phyloP scores from a whole-genome alignment of 148 eudicot species.

The Fagopyrum tataricum region DNA sequence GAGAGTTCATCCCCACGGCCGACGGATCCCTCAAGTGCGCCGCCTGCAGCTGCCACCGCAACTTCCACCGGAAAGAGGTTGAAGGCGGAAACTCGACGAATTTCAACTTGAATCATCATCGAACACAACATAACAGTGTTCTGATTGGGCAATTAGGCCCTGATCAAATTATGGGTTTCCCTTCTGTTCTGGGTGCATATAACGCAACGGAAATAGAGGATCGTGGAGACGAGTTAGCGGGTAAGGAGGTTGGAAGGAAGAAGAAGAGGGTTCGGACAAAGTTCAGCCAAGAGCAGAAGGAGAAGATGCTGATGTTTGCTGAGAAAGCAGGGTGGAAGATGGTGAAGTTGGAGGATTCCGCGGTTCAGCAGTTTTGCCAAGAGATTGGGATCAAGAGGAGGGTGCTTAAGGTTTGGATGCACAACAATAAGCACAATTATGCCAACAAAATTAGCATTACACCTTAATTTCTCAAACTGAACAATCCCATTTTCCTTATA shows the following conservation, averaged over 20 bases:
- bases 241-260: neutral
- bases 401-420: slow-evolving; percentile 42
- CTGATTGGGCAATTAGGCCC: neutral
- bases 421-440: slow-evolving; percentile 26
- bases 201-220: neutral
- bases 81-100: neutral
- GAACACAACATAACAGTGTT: neutral
- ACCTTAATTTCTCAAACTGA: neutral
- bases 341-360: slow-evolving; percentile 19
- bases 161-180: neutral
- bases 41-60: slow-evolving; percentile 56
- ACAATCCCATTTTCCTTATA: neutral
- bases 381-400: slow-evolving; percentile 29
- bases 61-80: slow-evolving; percentile 39
- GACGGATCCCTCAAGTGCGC: slow-evolving; percentile 32
- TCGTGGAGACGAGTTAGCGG: slow-evolving; percentile 5
- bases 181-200: neutral
- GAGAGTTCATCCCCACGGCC: slow-evolving; percentile 42
- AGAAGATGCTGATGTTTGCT: slow-evolving; percentile 27
- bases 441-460: neutral
- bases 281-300: slow-evolving; percentile 29
- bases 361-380: slow-evolving; percentile 26
- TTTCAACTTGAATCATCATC: neutral
- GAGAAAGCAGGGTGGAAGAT: slow-evolving; percentile 29
- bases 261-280: slow-evolving; percentile 26